Evolutionary conservation across 768 basidiomycete species (phyloP).

Genomic region (Tremella mesenterica): DNA sequence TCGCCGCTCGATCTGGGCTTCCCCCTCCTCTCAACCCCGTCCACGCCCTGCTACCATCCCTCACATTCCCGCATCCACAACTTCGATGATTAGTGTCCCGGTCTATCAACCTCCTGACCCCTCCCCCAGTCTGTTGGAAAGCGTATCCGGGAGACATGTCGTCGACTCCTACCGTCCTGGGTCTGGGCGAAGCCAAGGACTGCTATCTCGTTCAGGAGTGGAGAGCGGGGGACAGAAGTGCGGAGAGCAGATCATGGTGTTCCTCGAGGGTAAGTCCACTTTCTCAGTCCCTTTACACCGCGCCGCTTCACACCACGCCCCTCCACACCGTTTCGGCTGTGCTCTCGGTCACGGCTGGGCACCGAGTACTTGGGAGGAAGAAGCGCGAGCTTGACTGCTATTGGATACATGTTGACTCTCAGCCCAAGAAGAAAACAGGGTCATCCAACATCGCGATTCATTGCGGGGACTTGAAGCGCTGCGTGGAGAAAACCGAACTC

Average conservation of each 20-base stretch:
- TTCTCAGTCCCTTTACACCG: background rate
- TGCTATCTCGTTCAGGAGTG: background rate
- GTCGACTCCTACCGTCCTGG: background rate
- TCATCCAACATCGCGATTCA: no score
- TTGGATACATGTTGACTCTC: no score
- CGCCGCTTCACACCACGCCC: no score
- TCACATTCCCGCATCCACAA: background rate
- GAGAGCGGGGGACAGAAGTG: no score
- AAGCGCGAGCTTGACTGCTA: no score
- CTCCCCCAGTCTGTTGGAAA: background rate
- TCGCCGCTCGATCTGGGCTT: background rate
- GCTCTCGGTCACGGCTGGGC: no score
- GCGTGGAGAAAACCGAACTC: background rate
- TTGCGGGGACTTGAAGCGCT: no score
- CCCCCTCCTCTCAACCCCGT: background rate
- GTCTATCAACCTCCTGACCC: background rate
- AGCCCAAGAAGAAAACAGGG: no score
- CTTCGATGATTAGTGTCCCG: background rate
- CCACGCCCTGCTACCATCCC: background rate
- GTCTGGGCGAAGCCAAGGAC: background rate
- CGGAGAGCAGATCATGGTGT: background rate
- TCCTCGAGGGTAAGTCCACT: background rate
- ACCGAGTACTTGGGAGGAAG: no score
- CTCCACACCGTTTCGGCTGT: no score
- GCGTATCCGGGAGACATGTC: background rate